Conservation (phyloP, 1,284 basidiomycete species). For the Cystobasidium pallidum region DNA sequence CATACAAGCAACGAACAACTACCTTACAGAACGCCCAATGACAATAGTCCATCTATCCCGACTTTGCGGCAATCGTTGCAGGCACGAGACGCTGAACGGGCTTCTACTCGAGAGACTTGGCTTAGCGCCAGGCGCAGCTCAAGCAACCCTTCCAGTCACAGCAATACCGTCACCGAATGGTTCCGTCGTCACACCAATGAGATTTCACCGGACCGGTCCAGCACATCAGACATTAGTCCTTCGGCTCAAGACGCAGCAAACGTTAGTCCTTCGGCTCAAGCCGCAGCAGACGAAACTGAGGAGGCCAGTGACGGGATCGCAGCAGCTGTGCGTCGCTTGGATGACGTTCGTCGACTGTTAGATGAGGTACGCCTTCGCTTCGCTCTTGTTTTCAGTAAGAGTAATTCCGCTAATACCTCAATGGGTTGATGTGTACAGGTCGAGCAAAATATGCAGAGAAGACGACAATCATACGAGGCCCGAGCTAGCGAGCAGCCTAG, state of each 20-base stretch:
- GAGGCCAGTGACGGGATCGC: conserved; percentile 20
- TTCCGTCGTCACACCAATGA: conserved; percentile 5
- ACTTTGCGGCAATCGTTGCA: not conserved
- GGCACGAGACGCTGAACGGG: not conserved
- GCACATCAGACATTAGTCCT: not conserved
- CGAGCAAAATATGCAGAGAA: conserved; percentile 28
- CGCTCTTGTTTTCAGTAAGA: not conserved
- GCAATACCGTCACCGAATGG: conserved; percentile 10
- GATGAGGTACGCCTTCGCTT: conserved; percentile 22
- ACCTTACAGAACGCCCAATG: not conserved
- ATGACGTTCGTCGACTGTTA: conserved; percentile 24
- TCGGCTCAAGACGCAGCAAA: not conserved
- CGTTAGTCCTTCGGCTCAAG: not conserved
- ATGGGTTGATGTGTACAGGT: not conserved
- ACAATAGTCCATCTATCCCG: too few species aligned
- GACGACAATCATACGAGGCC: conserved; percentile 5
- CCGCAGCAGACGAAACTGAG: not conserved
- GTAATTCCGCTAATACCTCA: not conserved
- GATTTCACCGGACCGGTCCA: not conserved
- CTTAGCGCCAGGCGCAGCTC: not conserved
- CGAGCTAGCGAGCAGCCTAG: not conserved
- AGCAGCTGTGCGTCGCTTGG: conserved; percentile 19
- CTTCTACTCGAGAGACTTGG: not conserved
- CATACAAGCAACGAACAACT: not conserved
- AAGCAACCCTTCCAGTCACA: not conserved